A percentile compares a stretch with the other conserved stretches of the same genome.
Conservation (phyloP, 2,329 filamentous ascomycete genomes). For the Trichoderma lentiforme region DNA sequence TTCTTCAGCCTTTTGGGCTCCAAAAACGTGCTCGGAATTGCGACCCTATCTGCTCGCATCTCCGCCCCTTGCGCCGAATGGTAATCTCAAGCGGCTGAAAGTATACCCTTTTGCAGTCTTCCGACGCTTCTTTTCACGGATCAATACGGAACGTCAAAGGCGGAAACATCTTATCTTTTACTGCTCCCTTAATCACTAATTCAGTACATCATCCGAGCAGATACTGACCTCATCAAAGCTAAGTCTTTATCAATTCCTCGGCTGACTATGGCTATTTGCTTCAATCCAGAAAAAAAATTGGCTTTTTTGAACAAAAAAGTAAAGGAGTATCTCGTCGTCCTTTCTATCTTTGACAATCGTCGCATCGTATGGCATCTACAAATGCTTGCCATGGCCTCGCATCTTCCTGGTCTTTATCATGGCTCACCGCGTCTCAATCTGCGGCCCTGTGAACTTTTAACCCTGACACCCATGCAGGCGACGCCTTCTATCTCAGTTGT, state of each 20-base stretch:
- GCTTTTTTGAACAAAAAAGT: not conserved
- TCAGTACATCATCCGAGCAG: not conserved
- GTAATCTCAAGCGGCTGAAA: conserved; percentile 1
- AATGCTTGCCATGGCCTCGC: conserved; percentile 7
- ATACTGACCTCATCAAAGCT: not conserved
- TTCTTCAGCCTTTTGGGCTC: not conserved
- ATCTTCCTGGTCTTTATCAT: not conserved
- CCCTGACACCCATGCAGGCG: not conserved
- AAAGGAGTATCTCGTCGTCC: conserved; percentile 4
- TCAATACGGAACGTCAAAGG: not conserved
- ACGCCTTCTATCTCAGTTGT: not conserved
- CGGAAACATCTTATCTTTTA: not conserved
- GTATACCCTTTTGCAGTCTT: not conserved
- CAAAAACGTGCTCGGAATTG: conserved; percentile 8
- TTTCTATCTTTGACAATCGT: conserved; percentile 15
- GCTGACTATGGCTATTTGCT: not conserved
- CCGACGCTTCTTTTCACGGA: not conserved
- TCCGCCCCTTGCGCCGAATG: not conserved
- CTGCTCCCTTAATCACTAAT: not conserved
- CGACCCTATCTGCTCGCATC: conserved; percentile 12
- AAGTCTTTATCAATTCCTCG: not conserved
- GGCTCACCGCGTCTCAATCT: not conserved
- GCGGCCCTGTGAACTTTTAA: not conserved
- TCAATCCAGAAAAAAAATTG: conserved; percentile 5
- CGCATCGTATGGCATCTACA: conserved; percentile 16